Conservation (phyloP, 441 rosid genomes). For the Manihot esculenta region DNA sequence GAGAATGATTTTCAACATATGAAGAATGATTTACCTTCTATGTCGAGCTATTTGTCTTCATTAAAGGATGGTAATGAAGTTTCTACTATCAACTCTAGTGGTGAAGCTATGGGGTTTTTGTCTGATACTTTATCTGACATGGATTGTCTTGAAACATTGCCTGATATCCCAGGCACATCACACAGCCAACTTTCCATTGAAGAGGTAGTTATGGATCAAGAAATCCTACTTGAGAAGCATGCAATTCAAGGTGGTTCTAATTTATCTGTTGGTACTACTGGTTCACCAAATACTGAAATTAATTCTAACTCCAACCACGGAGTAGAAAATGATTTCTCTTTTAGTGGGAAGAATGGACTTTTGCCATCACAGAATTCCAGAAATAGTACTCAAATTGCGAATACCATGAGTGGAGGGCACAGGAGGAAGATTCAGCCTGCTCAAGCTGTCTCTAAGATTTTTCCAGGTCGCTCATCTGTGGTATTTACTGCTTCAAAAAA, state of each 20-base stretch:
- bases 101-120: conserved; percentile 36
- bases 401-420: conserved; percentile 30
- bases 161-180: conserved; percentile 22
- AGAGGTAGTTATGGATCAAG: conserved; percentile 33
- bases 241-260: conserved; percentile 33
- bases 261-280: conserved; percentile 30
- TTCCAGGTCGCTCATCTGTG: conserved; percentile 38
- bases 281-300: conserved; percentile 31
- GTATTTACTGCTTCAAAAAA: conserved; percentile 42
- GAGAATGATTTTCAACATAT: conserved; percentile 25
- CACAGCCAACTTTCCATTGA: conserved; percentile 35
- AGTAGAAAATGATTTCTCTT: conserved; percentile 20
- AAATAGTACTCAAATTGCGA: conserved; percentile 23
- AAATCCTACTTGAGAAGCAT: conserved; percentile 33
- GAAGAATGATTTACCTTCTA: conserved; percentile 34
- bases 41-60: conserved; percentile 32
- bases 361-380: conserved; percentile 30
- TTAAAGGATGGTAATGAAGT: conserved; percentile 33
- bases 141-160: conserved; percentile 3
- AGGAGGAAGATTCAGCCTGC: conserved; percentile 40
- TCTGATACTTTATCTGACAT: conserved; percentile 40
- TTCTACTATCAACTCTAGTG: conserved; percentile 35
- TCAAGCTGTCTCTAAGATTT: conserved; percentile 37
- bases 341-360: conserved; percentile 18
- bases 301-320: conserved; percentile 24